Evolutionary conservation across 495 filamentous ascomycete species (phyloP), one percentile per base, ranked within the genome.

Genomic region (Evernia prunastri): DNA sequence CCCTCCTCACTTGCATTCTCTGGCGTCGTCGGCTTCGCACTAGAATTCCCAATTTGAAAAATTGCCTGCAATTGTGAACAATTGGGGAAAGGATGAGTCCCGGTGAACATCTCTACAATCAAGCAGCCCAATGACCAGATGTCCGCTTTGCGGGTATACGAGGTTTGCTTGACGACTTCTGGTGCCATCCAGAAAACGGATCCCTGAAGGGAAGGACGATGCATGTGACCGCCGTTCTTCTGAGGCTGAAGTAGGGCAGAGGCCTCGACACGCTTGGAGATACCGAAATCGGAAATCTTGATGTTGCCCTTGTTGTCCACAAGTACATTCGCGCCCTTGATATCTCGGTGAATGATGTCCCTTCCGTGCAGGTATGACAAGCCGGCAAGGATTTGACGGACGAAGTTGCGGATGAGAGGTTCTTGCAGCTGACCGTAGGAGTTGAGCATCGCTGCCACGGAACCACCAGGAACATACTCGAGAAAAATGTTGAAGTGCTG

Each of bases 171-270:
- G 59, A 99, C 95, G 37, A 99, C 94, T 76, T 99, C 94, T 35
- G 94, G 94, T 4, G 94, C 94, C 94, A 99, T 99, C 94, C 94
- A 99, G 76, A 97, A 99, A 54, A 99, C 94, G 61, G 91, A 96
- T 36, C 94, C 94, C 70, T 99, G 94, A 17, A 99, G 80, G 2
- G 93, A 97, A 4, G 95, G 92, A 17, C 94, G 87, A 72, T 95
- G 85, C 66, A 87, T 84, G 76, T 90, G 87, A 65, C 88, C 79
- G 17, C 74, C 76, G 58, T 75, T 74, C 68, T 79, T 79, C 37
- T 79, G 82, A 56, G 81, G 81, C 70, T 82, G 76, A 60, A 86
- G 80, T 62, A 86, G 73, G 54, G 82, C 78, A 59, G 88, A 87
- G 17, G 91, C 90, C 74, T 96, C 91, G 35, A 96, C 89, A 66